A percentile compares a stretch with the other conserved stretches of the same genome.
Evolutionary conservation across 2,329 filamentous ascomycete genomes (phyloP).

Genomic region (Aschersonia sp.): DNA sequence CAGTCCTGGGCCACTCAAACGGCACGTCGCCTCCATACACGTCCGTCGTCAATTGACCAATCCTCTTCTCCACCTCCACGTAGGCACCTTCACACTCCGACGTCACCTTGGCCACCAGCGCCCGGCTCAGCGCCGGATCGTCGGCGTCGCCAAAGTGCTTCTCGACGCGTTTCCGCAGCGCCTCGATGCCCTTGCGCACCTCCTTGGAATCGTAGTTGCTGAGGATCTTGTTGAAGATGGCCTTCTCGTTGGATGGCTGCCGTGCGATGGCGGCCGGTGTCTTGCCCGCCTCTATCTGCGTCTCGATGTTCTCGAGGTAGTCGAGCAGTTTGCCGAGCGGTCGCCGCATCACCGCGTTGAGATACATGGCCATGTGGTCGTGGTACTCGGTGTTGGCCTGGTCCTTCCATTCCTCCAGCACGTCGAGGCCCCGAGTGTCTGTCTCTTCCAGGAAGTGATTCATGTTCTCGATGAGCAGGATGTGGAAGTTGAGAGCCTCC

Average conservation of each 20-base stretch:
- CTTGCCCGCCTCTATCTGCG: conserved; percentile 47
- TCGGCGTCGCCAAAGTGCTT: conserved; percentile 94
- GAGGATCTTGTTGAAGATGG: conserved; percentile 75
- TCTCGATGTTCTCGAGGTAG: conserved; percentile 80
- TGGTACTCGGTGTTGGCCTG: conserved; percentile 65
- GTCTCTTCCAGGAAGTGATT: conserved; percentile 93
- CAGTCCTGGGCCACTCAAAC: conserved; percentile 51
- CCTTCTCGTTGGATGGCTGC: conserved; percentile 71
- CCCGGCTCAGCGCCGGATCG: conserved; percentile 49
- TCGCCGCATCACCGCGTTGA: conserved; percentile 75
- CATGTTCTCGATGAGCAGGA: conserved; percentile 97
- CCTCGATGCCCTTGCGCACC: conserved; percentile 78
- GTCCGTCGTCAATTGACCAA: conserved; percentile 44
- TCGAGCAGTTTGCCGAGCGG: conserved; percentile 85
- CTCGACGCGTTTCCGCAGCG: conserved; percentile 80
- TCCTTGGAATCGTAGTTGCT: conserved; percentile 71
- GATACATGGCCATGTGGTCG: conserved; percentile 79
- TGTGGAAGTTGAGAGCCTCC: conserved; percentile 92
- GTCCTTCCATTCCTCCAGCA: conserved; percentile 71
- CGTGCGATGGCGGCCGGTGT: conserved; percentile 51
- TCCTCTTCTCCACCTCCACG: conserved; percentile 44
- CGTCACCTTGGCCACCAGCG: conserved; percentile 42
- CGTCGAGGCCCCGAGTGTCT: conserved; percentile 56
- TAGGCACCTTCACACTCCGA: conserved; percentile 50
- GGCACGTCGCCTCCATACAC: conserved; percentile 51